phyloP scores from a whole-genome alignment of 2,329 filamentous ascomycete genomes.

The Colletotrichum eleusines region DNA sequence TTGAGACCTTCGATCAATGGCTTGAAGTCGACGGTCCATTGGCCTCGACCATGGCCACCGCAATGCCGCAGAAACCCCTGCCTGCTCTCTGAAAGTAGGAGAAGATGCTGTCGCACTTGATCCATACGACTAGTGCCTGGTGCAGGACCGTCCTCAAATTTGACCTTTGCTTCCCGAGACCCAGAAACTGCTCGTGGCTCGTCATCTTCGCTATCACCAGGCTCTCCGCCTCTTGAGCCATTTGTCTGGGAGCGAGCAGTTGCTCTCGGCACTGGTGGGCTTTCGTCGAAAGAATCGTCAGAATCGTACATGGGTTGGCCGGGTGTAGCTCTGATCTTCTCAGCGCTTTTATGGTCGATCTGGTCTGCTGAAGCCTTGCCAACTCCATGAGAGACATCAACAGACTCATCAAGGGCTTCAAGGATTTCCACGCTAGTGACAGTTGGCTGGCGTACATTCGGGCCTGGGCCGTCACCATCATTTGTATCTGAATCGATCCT shows the following conservation, averaged over 20 bases:
- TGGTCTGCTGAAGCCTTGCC: slow-evolving; percentile 64
- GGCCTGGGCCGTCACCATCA: slow-evolving; percentile 46
- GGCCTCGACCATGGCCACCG: slow-evolving; percentile 71
- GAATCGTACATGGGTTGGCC: slow-evolving; percentile 47
- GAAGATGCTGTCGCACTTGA: slow-evolving; percentile 79
- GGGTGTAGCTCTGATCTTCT: slow-evolving; percentile 59
- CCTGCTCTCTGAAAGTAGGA: slow-evolving; percentile 77
- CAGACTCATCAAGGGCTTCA: slow-evolving; percentile 62
- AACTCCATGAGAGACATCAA: slow-evolving; percentile 69
- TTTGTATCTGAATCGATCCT: slow-evolving; percentile 59
- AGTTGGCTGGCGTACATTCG: slow-evolving; percentile 48
- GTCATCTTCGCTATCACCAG: slow-evolving; percentile 47
- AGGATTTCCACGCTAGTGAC: slow-evolving; percentile 70
- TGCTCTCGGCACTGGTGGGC: slow-evolving; percentile 44
- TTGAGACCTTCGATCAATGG: slow-evolving; percentile 77
- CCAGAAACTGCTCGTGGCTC: slow-evolving; percentile 42
- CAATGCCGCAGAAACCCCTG: slow-evolving; percentile 77
- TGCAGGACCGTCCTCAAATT: slow-evolving; percentile 62
- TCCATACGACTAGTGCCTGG: slow-evolving; percentile 62
- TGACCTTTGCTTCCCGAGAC: slow-evolving; percentile 58
- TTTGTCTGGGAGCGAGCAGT: slow-evolving; percentile 44
- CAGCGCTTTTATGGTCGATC: slow-evolving; percentile 60
- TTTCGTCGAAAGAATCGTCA: slow-evolving; percentile 51
- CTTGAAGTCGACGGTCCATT: slow-evolving; percentile 89
- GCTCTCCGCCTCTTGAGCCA: slow-evolving; percentile 52